Evolutionary conservation across 805 yeast species (phyloP).

Genomic region (Wickerhamomyces alni): DNA sequence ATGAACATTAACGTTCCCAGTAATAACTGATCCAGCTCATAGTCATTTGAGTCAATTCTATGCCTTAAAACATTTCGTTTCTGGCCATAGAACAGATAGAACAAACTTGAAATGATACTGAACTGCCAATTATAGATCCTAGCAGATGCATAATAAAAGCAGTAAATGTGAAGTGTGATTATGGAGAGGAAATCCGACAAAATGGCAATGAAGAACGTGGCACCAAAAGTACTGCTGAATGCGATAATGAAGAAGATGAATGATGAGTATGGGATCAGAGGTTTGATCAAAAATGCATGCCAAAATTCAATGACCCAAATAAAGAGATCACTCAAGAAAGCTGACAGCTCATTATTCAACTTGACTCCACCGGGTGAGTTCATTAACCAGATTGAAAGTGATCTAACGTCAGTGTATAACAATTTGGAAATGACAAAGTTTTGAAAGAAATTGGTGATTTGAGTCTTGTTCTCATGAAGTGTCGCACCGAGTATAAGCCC

Average conservation of each 20-base stretch:
- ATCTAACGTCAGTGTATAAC: slow-evolving; percentile 40
- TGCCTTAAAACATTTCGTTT: slow-evolving; percentile 78
- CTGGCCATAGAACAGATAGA: slow-evolving; percentile 83
- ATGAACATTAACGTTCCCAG: slow-evolving; percentile 88
- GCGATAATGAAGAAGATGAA: slow-evolving; percentile 31
- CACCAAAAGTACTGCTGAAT: slow-evolving; percentile 44
- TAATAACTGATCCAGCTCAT: slow-evolving; percentile 79
- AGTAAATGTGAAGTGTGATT: slow-evolving; percentile 62
- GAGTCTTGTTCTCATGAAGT: slow-evolving; percentile 31
- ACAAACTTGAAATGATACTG: slow-evolving; percentile 60
- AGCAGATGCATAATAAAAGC: slow-evolving; percentile 76
- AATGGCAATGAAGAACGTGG: slow-evolving; percentile 63
- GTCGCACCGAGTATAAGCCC: slow-evolving; percentile 58
- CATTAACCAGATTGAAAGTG: slow-evolving; percentile 66
- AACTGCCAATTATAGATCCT: slow-evolving; percentile 75
- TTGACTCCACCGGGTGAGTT: slow-evolving; percentile 92
- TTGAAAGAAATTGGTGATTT: slow-evolving; percentile 23
- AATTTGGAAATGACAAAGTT: slow-evolving; percentile 29
- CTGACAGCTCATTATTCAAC: slow-evolving; percentile 78
- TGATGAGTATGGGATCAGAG: slow-evolving; percentile 24
- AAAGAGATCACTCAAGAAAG: slow-evolving; percentile 79
- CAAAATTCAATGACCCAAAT: slow-evolving; percentile 81
- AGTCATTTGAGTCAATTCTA: slow-evolving; percentile 80
- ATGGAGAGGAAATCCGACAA: slow-evolving; percentile 59
- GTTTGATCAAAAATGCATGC: slow-evolving; percentile 27